These are phyloP conservation scores for Kalanchoe fedtschenkoi DNA, from an alignment of 164 flowering plant genomes.

Conservation along the genomic window DNA sequence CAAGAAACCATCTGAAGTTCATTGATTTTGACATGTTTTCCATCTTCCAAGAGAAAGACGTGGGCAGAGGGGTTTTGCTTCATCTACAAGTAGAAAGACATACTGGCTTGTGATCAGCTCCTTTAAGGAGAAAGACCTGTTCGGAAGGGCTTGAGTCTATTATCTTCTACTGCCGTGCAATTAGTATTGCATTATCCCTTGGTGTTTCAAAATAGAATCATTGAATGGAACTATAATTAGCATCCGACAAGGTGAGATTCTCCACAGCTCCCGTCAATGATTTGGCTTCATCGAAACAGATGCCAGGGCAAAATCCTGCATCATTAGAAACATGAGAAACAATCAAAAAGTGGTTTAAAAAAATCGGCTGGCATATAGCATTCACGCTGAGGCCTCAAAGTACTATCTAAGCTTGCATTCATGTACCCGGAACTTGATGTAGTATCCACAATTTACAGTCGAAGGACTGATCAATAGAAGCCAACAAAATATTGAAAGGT, in stretches of 20 bases:
- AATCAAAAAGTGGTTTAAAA: neutral
- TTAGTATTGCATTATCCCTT: slow-evolving; percentile 71
- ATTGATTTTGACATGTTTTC: too few relatives aligned
- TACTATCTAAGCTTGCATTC: too few relatives aligned
- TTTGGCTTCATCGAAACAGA: slow-evolving; percentile 89
- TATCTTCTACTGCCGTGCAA: slow-evolving; percentile 61
- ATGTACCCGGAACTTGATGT: too few relatives aligned
- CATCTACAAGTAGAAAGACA: too few relatives aligned
- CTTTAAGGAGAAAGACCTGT: slow-evolving; percentile 62
- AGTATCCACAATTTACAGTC: neutral
- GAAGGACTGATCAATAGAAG: neutral
- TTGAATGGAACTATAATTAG: slow-evolving; percentile 69
- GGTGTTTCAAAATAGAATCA: slow-evolving; percentile 77
- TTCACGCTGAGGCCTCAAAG: too few relatives aligned
- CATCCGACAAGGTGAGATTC: slow-evolving; percentile 67
- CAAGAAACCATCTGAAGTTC: too few relatives aligned
- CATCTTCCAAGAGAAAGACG: too few relatives aligned
- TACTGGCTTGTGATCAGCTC: slow-evolving; percentile 93
- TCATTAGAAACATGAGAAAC: neutral
- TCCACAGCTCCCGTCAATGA: slow-evolving; percentile 78
- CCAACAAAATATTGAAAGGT: neutral
- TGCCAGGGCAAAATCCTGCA: slow-evolving; percentile 85
- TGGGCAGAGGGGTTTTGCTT: too few relatives aligned
- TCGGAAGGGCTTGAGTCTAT: slow-evolving; percentile 64
- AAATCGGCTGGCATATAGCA: too few relatives aligned